Evolutionary conservation across 1,139 yeast species (phyloP).

Genomic region (Candida tetrigidarum): DNA sequence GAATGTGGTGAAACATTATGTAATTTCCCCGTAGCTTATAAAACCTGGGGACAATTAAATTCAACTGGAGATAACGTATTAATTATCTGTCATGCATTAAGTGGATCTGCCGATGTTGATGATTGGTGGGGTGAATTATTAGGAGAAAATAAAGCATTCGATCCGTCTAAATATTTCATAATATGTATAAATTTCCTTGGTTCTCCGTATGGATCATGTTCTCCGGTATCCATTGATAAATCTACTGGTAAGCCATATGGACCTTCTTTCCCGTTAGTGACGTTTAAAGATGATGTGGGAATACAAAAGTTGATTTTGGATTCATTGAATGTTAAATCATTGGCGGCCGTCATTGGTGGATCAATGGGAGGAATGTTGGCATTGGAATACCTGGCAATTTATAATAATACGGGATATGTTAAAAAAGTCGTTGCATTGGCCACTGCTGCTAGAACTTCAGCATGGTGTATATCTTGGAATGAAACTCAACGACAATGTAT

Average conservation of each 20-base stretch:
- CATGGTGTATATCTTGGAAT: slow-evolving; percentile 99
- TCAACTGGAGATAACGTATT: slow-evolving; percentile 70
- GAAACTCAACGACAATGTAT: slow-evolving; percentile 97
- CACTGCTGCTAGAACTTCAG: slow-evolving; percentile 92
- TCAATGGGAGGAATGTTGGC: slow-evolving; percentile 99
- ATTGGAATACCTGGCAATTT: slow-evolving; percentile 75
- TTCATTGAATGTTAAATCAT: slow-evolving; percentile 71
- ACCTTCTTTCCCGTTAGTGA: slow-evolving; percentile 92
- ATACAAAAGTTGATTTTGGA: slow-evolving; percentile 78
- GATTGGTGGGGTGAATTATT: slow-evolving; percentile 99
- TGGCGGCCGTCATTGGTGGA: slow-evolving; percentile 93
- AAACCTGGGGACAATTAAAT: slow-evolving; percentile 85
- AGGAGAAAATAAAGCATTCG: slow-evolving; percentile 88
- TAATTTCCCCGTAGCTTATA: slow-evolving; percentile 90
- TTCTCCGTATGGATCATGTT: slow-evolving; percentile 95
- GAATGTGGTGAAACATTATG: slow-evolving; percentile 81
- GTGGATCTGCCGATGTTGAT: slow-evolving; percentile 93
- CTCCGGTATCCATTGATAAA: slow-evolving; percentile 81
- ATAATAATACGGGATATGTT: slow-evolving; percentile 73
- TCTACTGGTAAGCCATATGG: slow-evolving; percentile 80
- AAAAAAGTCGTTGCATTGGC: slow-evolving; percentile 81
- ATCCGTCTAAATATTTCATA: slow-evolving; percentile 83
- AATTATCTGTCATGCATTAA: slow-evolving; percentile 91
- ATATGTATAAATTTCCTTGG: slow-evolving; percentile 91
- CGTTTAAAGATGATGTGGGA: slow-evolving; percentile 87